Conservation (phyloP, 768 basidiomycete genomes). For the Russula dissimulans region DNA sequence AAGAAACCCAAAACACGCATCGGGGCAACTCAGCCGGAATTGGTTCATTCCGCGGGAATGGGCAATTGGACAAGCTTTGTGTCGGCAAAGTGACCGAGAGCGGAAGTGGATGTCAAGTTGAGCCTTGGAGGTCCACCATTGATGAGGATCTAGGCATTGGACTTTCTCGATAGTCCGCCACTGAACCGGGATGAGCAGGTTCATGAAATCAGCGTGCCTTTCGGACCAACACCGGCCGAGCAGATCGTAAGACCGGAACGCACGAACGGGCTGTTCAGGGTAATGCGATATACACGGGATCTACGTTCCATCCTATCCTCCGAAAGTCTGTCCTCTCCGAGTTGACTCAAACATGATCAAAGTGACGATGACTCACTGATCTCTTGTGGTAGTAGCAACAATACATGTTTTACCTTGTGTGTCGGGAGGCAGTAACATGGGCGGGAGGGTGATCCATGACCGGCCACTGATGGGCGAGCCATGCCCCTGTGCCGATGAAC, state of each 20-base stretch:
- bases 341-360: constrained; percentile 18
- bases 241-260: constrained; percentile 14
- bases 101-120: constrained; percentile 14
- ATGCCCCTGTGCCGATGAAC: background rate
- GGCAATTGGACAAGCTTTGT: constrained; percentile 7
- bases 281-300: constrained; percentile 15
- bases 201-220: constrained; percentile 20
- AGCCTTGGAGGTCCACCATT: background rate
- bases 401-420: background rate
- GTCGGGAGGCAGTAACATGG: background rate
- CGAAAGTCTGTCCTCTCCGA: constrained; percentile 8
- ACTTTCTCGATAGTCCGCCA: constrained; percentile 10
- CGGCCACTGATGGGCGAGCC: background rate
- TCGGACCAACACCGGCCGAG: constrained; percentile 14
- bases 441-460: background rate
- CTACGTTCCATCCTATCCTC: constrained; percentile 16
- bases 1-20: constrained; percentile 10
- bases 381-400: background rate
- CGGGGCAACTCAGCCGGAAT: constrained; percentile 8
- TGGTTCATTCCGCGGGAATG: constrained; percentile 19
- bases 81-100: constrained; percentile 15
- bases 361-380: constrained; percentile 9
- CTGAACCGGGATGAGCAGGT: constrained; percentile 7
- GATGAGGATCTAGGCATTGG: constrained; percentile 14
- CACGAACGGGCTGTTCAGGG: background rate